Conservation (phyloP, 208 protist species). For the Jaenimonas drosophilae region DNA sequence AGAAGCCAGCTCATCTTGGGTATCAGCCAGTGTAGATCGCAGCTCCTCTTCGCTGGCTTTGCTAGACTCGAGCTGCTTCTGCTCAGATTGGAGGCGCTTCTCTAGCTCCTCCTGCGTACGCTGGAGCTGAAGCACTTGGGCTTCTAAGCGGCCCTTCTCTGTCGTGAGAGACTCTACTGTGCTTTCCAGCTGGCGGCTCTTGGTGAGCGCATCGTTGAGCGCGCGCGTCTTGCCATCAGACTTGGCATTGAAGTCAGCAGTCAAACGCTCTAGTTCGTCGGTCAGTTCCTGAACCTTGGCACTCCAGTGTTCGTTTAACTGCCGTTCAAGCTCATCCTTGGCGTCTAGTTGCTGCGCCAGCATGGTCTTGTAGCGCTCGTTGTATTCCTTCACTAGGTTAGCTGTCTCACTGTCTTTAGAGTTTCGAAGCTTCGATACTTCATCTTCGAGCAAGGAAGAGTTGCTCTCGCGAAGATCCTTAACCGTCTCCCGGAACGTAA, state of each 20-base stretch:
- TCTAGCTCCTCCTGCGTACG: slow-evolving; percentile 1
- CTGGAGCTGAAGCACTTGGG: not conserved
- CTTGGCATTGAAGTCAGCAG: slow-evolving; percentile 9
- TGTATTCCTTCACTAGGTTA: slow-evolving; percentile 83
- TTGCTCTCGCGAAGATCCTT: slow-evolving; percentile 16
- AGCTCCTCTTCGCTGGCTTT: slow-evolving; percentile 11
- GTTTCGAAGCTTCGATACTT: slow-evolving; percentile 20
- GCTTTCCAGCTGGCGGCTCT: slow-evolving; percentile 11
- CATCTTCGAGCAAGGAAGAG: slow-evolving; percentile 15
- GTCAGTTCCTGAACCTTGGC: slow-evolving; percentile 20
- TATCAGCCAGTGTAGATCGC: slow-evolving; percentile 1
- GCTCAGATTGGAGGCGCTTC: slow-evolving; percentile 11
- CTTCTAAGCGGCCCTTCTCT: slow-evolving; percentile 5
- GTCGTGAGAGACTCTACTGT: slow-evolving; percentile 5
- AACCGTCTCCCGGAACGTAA: slow-evolving; percentile 26
- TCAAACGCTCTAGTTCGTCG: slow-evolving; percentile 12
- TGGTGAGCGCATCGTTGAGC: slow-evolving; percentile 16
- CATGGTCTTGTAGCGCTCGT: slow-evolving; percentile 90
- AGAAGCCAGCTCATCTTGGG: not conserved
- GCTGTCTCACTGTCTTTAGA: slow-evolving; percentile 62
- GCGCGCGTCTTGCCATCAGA: slow-evolving; percentile 12
- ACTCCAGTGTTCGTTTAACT: slow-evolving; percentile 32
- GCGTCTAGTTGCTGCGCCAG: slow-evolving; percentile 81
- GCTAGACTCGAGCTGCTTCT: slow-evolving; percentile 3
- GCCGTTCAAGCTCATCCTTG: slow-evolving; percentile 53